phyloP scores from a whole-genome alignment of 371 early-diverging fungal species.

The Mortierella sp. region DNA sequence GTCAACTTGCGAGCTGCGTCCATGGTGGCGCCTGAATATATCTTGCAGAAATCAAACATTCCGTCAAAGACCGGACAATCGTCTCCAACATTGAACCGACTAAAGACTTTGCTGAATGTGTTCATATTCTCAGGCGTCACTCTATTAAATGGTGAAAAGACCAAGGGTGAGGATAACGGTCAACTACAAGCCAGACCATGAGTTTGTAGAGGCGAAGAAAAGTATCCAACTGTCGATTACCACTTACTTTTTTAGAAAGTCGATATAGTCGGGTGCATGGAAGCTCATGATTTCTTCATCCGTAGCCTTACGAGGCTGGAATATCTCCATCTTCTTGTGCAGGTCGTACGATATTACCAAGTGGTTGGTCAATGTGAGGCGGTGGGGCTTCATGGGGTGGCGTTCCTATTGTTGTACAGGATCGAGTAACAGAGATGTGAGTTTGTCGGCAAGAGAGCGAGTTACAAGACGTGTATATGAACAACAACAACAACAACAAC shows the following conservation, averaged over 20 bases:
- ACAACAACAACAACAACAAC: neutral
- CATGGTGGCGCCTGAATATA: conserved; percentile 97
- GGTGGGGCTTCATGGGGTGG: conserved; percentile 99
- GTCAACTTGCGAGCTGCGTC: conserved; percentile 94
- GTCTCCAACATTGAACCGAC: conserved; percentile 90
- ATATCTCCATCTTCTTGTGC: conserved; percentile 88
- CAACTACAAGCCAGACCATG: conserved; percentile 19
- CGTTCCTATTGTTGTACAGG: conserved; percentile 30
- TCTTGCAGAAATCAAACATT: conserved; percentile 94
- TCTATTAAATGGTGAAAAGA: conserved; percentile 28
- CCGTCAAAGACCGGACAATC: conserved; percentile 99
- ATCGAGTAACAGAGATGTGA: neutral
- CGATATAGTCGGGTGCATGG: conserved; percentile 99
- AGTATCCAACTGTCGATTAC: neutral
- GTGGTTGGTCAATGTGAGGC: conserved; percentile 97
- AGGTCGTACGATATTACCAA: conserved; percentile 95
- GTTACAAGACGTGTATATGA: neutral
- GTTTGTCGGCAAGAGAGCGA: neutral
- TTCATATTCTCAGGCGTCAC: conserved; percentile 92
- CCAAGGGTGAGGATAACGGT: neutral
- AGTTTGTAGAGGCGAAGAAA: conserved; percentile 78
- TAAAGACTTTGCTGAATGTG: conserved; percentile 74
- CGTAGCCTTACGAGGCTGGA: conserved; percentile 75
- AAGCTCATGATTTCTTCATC: conserved; percentile 97
- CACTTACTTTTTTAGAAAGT: conserved; percentile 78